These are phyloP conservation scores for Pseudotulostoma volvatum DNA, from an alignment of 495 filamentous ascomycete species.

Conservation along the genomic window DNA sequence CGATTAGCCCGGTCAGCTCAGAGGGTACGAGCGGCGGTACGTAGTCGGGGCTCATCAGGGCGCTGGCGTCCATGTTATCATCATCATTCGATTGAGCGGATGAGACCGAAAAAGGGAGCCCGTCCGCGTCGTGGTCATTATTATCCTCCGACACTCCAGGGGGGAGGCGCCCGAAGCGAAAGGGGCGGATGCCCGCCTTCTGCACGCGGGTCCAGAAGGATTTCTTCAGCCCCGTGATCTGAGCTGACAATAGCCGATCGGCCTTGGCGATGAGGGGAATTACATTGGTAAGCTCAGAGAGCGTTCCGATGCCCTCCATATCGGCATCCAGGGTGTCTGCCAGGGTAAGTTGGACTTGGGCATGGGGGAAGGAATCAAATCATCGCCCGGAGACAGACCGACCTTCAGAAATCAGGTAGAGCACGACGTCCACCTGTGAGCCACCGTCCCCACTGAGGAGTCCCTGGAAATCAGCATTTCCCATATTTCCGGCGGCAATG, in stretches of 20 bases:
- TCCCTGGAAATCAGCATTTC: conserved; percentile 59
- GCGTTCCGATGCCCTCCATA: conserved; percentile 55
- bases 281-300: conserved; percentile 70
- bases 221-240: conserved; percentile 45
- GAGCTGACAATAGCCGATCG: conserved; percentile 46
- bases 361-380: background rate
- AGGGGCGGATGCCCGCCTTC: conserved; percentile 44
- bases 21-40: conserved; percentile 66
- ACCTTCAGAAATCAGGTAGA: conserved; percentile 64
- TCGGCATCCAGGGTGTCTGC: conserved; percentile 57
- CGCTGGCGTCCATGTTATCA: conserved; percentile 87
- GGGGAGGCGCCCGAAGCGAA: conserved; percentile 41
- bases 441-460: conserved; percentile 76
- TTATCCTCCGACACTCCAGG: conserved; percentile 14
- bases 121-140: conserved; percentile 11
- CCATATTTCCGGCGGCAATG: conserved; percentile 37
- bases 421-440: conserved; percentile 72
- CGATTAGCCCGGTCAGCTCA: conserved; percentile 56
- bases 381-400: conserved; percentile 12
- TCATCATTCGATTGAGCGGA: conserved; percentile 59
- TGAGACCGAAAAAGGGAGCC: conserved; percentile 61
- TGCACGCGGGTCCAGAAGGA: conserved; percentile 37
- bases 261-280: conserved; percentile 70
- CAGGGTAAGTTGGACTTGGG: conserved; percentile 10
- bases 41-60: conserved; percentile 90